These are phyloP conservation scores for Macrophomina phaseolina DNA, from an alignment of 2,329 filamentous ascomycete genomes.

Conservation along the genomic window DNA sequence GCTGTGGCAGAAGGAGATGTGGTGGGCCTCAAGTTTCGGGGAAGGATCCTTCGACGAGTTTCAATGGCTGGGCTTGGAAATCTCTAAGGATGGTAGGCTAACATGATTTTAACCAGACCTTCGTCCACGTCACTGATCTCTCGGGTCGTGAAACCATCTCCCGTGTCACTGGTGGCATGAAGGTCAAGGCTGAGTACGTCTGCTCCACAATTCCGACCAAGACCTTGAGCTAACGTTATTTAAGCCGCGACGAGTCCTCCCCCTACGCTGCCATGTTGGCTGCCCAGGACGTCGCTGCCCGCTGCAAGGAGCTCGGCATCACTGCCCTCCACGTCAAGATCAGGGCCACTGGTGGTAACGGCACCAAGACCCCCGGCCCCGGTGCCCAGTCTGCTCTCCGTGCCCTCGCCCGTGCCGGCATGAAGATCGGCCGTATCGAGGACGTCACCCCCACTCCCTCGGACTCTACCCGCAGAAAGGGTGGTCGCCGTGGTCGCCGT, in stretches of 20 bases:
- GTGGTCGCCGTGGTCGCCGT: slow-evolving; percentile 99
- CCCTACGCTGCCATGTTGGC: slow-evolving; percentile 99
- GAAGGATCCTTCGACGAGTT: neutral
- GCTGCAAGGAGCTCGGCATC: slow-evolving; percentile 85
- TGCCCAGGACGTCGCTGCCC: slow-evolving; percentile 87
- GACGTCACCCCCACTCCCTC: slow-evolving; percentile 99
- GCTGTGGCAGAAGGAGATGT: neutral
- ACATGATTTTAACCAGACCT: slow-evolving; percentile 42
- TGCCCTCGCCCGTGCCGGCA: slow-evolving; percentile 96
- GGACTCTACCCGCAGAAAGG: slow-evolving; percentile 99
- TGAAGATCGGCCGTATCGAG: slow-evolving; percentile 99
- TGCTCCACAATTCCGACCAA: neutral
- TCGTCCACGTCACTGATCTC: slow-evolving; percentile 99
- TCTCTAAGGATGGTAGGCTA: neutral
- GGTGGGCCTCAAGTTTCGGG: too few relatives aligned
- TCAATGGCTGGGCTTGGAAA: neutral
- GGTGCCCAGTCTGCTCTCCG: slow-evolving; percentile 99
- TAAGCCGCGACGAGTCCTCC: slow-evolving; percentile 90
- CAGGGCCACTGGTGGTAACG: slow-evolving; percentile 98
- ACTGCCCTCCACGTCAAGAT: slow-evolving; percentile 99
- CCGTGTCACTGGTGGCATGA: slow-evolving; percentile 99
- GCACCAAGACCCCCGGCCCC: slow-evolving; percentile 99
- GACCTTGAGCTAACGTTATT: neutral
- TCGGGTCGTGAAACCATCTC: slow-evolving; percentile 98
- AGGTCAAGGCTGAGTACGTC: slow-evolving; percentile 85